Base-by-base conservation (phyloP, 352 stramenopile species). In the Globisporangium ultimum region DNA sequence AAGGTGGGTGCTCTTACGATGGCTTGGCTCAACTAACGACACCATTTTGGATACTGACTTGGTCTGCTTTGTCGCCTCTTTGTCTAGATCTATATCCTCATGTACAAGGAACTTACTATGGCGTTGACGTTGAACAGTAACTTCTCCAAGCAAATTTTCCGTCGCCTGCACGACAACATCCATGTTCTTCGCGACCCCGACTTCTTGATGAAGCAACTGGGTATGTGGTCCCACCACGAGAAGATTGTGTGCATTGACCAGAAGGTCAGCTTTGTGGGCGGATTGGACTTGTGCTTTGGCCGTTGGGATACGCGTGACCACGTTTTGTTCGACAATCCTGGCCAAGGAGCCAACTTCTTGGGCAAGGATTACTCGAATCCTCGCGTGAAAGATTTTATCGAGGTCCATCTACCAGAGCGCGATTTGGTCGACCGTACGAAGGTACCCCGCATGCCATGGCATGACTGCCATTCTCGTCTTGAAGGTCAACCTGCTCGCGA, bases 161-260 rank as follows among this genome's bases (percentile, higher is more conserved):
- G 66, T 7, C 68, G 72, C 8, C 67, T 94, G 3, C 85, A 94
- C 60, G 66, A 70, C 10, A 96, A 97, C 42, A 74, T 98, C 3
- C 76, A 92, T 54, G 88, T 97, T 34, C 64, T 97, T 4, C 84
- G 91, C 3, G 89, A 98, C 40, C 91, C 89, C 0, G 87, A 96
- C 58, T 95, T 95, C 47, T 54, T 93, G 45, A 88, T 95, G 78
- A 91, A 92, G 66, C 75, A 93, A n/a, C 57, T 91, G 48, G 86
- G 86, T 2, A 78, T 93, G 70, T 96, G 86, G 68, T 96, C 85
- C 13, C 91, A 98, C 61, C 91, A 98, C 70, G 91, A 98, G 56
- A 98, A 98, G 62, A 88, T 98, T 34, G 84, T 97, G 46, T 87
- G 92, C 46, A 63, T 97, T 22, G 91, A 98, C 53, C 87, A 97